Evolutionary conservation across 2,329 filamentous ascomycete species (phyloP), one percentile per base, ranked within the genome.

Genomic region (Ampelomyces quisqualis): DNA sequence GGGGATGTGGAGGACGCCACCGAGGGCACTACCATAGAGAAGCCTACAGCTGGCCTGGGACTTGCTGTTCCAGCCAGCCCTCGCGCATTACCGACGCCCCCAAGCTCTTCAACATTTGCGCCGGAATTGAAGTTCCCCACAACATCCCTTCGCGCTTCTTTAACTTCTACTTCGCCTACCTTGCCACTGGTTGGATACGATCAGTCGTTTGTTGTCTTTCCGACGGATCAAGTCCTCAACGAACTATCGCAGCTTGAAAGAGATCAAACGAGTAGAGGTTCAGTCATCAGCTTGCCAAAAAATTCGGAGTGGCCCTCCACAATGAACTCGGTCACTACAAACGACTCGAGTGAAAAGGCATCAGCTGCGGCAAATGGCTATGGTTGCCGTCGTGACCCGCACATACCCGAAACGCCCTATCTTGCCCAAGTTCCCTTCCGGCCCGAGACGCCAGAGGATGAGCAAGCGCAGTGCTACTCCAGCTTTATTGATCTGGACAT

Each of bases 101-200:
- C 58, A 2, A 62, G 57, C 27, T 54, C 55, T 9, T 55, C 56
- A 0, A 58, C 55, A 0, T 69, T 71, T 46, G 60, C 58, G 3
- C 64, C 69, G 2, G 63, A 69, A 21, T 43, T 72, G 4, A 53
- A 61, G 54, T 34, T 69, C 40, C 49, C 64, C 37, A 46, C 61
- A 2, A 65, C 61, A 4, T 56, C 53, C 2, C 49, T 70, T 13
- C 55, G 63, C 27, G 67, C 69, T 23, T 70, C 69, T 0, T 45
- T 73, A 28, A 73, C 68, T 3, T 56, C 67, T 0, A 70, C 60
- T 36, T 73, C 71, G 10, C 65, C 71, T 0, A 67, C 62, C 1
- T 43, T 73, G 5, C 67, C 68, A 18, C 28, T 71, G 50, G 60
- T 60, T 10, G 56, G 55, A 2, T 70, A 61, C 24, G 55, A 66